Evolutionary conservation across 2,329 filamentous ascomycete species (phyloP).

Genomic region (Pseudogymnoascus sp.): DNA sequence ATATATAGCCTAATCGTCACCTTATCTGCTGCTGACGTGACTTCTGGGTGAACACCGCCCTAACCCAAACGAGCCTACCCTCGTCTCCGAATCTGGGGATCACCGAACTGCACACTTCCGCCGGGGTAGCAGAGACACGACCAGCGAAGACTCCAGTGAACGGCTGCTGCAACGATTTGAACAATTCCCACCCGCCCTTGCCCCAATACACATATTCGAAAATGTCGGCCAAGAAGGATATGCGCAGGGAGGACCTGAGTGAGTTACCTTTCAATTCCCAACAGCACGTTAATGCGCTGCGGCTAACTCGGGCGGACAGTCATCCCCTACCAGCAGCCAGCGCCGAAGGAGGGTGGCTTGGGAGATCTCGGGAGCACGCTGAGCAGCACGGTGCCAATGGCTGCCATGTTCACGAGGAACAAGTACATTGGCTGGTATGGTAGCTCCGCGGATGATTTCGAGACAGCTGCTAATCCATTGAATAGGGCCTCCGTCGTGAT

Average conservation of each 20-base stretch:
- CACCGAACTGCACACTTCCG: slow-evolving; percentile 23
- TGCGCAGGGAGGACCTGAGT: slow-evolving; percentile 68
- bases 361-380: slow-evolving; percentile 64
- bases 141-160: background rate
- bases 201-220: background rate
- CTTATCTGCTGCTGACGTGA: background rate
- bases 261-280: slow-evolving; percentile 31
- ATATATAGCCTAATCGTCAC: slow-evolving; percentile 2
- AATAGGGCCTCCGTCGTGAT: slow-evolving; percentile 64
- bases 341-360: slow-evolving; percentile 49
- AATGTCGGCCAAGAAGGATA: slow-evolving; percentile 67
- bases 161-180: background rate
- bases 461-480: background rate
- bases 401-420: slow-evolving; percentile 88
- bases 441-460: background rate
- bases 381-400: slow-evolving; percentile 83
- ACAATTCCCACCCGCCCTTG: background rate
- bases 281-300: slow-evolving; percentile 8
- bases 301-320: slow-evolving; percentile 42
- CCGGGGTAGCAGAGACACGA: background rate
- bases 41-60: background rate
- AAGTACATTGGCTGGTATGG: slow-evolving; percentile 63
- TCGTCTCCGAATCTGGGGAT: slow-evolving; percentile 17
- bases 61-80: background rate
- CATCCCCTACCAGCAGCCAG: slow-evolving; percentile 78